Percentiles rank a stretch among this genome's conserved stretches.
phyloP scores from a whole-genome alignment of 2,329 filamentous ascomycete genomes.

The Blastomyces parvus region DNA sequence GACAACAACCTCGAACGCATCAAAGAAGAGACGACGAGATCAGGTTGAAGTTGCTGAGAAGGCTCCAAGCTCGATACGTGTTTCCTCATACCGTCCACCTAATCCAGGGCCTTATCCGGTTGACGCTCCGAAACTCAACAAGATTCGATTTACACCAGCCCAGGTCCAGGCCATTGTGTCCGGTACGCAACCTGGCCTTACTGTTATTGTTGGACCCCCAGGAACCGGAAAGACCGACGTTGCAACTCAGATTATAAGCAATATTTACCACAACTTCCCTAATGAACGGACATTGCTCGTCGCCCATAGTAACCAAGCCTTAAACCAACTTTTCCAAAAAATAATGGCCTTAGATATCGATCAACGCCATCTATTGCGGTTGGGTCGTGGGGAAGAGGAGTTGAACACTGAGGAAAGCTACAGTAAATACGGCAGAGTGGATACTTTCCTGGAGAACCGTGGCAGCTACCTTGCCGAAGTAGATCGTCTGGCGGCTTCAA shows the following conservation, averaged over 20 bases:
- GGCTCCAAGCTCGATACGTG: slow-evolving; percentile 59
- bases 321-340: slow-evolving; percentile 97
- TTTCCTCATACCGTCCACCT: slow-evolving; percentile 80
- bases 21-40: slow-evolving; percentile 82
- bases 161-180: slow-evolving; percentile 91
- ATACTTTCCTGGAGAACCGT: slow-evolving; percentile 87
- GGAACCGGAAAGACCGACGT: slow-evolving; percentile 99
- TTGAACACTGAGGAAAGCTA: slow-evolving; percentile 77
- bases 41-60: slow-evolving; percentile 57
- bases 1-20: slow-evolving; percentile 49
- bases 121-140: slow-evolving; percentile 72
- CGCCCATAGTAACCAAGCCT: slow-evolving; percentile 93
- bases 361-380: slow-evolving; percentile 78
- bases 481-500: slow-evolving; percentile 70
- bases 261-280: slow-evolving; percentile 97
- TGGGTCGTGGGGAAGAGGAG: slow-evolving; percentile 94
- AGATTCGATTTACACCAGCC: slow-evolving; percentile 77
- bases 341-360: slow-evolving; percentile 96
- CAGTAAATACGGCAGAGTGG: slow-evolving; percentile 88
- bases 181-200: slow-evolving; percentile 86
- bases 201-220: slow-evolving; percentile 86
- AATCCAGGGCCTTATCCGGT: slow-evolving; percentile 85
- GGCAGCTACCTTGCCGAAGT: slow-evolving; percentile 72
- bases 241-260: slow-evolving; percentile 95
- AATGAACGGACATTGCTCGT: slow-evolving; percentile 83